These are phyloP conservation scores for Eimeria acervulina DNA, from an alignment of 169 alveolate genomes.

Conservation along the genomic window DNA sequence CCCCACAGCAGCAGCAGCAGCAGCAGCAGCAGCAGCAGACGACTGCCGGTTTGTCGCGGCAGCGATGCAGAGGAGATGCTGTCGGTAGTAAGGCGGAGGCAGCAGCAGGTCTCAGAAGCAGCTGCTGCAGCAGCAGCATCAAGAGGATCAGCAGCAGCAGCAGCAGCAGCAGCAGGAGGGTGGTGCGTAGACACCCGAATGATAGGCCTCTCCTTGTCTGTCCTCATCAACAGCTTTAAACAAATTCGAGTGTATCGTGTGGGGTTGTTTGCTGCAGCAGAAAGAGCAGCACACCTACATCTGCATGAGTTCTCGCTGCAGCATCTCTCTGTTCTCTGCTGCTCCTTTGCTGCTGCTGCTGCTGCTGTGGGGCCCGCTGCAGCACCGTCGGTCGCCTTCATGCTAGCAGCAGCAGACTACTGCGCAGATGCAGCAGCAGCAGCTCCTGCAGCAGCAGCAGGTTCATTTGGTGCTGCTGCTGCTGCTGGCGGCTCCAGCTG, in stretches of 20 bases:
- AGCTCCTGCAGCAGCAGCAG: constrained; percentile 37
- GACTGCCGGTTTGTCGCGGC: constrained; percentile 1
- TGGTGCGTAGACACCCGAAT: not conserved
- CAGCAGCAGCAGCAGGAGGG: constrained; percentile 69
- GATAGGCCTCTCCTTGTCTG: constrained; percentile 23
- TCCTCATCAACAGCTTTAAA: constrained; percentile 53
- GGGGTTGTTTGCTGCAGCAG: constrained; percentile 22
- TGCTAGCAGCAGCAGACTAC: constrained; percentile 9
- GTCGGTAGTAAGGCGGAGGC: not conserved
- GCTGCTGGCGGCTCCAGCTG: constrained; percentile 5
- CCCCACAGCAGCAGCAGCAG: constrained; percentile 45
- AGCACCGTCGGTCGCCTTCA: constrained; percentile 22
- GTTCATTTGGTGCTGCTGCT: not conserved
- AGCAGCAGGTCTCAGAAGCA: not conserved
- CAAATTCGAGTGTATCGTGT: constrained; percentile 40
- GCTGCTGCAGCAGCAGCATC: constrained; percentile 49
- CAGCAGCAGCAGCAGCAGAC: constrained; percentile 36
- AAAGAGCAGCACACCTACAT: constrained; percentile 54
- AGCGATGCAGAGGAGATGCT: not conserved
- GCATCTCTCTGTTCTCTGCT: constrained; percentile 48
- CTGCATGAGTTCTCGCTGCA: constrained; percentile 21
- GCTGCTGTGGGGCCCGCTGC: constrained; percentile 34
- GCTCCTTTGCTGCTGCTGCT: constrained; percentile 75
- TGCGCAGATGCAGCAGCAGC: constrained; percentile 39
- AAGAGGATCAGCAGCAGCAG: constrained; percentile 18